Conservation (phyloP, 75 land plant genomes). For the Sequoiadendron giganteum region DNA sequence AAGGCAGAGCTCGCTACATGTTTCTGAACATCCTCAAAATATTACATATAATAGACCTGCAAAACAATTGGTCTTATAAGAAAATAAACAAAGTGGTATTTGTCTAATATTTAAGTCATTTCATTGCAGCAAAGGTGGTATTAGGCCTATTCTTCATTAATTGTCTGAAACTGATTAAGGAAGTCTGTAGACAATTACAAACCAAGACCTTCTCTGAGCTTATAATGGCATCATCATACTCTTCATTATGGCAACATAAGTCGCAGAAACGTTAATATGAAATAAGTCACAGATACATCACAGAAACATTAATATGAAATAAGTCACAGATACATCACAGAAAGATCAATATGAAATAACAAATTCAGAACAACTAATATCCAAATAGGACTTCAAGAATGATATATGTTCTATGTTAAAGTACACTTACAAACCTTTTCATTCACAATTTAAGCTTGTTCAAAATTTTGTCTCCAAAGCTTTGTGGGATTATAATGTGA, state of each 20-base stretch:
- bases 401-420: no score
- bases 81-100: neutral
- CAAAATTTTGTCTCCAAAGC: neutral
- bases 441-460: neutral
- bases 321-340: no score
- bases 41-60: neutral
- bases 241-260: neutral
- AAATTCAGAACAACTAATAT: no score
- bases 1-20: neutral
- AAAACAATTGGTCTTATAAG: neutral
- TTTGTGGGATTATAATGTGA: neutral
- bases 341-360: no score
- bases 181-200: neutral
- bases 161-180: neutral
- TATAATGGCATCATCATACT: neutral
- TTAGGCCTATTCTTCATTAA: neutral
- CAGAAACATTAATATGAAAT: no score
- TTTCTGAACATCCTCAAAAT: neutral
- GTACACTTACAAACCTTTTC: no score
- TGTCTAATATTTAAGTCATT: no score
- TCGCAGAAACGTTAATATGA: no score
- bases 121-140: neutral
- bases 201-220: neutral
- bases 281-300: no score
- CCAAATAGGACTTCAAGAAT: no score